phyloP scores from a whole-genome alignment of 768 basidiomycete species.

The Dioszegia aurantiaca region DNA sequence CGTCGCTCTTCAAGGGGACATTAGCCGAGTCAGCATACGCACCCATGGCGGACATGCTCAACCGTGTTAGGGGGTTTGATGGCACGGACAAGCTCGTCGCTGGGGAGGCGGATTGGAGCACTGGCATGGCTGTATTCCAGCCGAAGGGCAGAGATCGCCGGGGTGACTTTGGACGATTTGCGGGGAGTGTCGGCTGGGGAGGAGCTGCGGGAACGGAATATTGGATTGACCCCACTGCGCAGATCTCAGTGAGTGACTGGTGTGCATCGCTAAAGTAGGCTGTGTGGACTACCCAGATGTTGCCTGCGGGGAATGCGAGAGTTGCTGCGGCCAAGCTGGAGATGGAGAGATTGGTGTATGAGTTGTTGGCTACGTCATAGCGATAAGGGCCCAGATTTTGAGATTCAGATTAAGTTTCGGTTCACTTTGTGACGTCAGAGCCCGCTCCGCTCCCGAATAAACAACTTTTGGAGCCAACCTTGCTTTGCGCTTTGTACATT shows the following conservation, averaged over 20 bases:
- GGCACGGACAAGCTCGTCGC: conserved; percentile 7
- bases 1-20: conserved; percentile 29
- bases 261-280: conserved; percentile 11
- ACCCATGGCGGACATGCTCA: conserved; percentile 17
- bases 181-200: conserved; percentile 36
- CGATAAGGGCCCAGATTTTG: neutral
- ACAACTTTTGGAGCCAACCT: too few relatives aligned
- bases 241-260: conserved; percentile 37
- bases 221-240: conserved; percentile 34
- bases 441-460: too few relatives aligned
- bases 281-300: conserved; percentile 33
- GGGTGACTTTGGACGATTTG: conserved; percentile 28
- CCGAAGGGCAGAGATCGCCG: conserved; percentile 18
- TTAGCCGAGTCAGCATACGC: conserved; percentile 21
- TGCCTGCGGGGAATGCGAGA: conserved; percentile 13
- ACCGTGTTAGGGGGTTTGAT: conserved; percentile 9
- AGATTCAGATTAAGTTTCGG: too few relatives aligned
- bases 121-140: conserved; percentile 29
- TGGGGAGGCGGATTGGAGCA: conserved; percentile 41
- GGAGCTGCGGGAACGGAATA: conserved; percentile 41
- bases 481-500: neutral
- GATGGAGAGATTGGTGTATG: conserved; percentile 14
- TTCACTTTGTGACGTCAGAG: conserved; percentile 1
- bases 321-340: conserved; percentile 16
- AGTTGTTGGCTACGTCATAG: neutral